Evolutionary conservation across 305 asterid species (phyloP), one percentile per base, ranked within the genome.

Genomic region (Ajuga reptans): DNA sequence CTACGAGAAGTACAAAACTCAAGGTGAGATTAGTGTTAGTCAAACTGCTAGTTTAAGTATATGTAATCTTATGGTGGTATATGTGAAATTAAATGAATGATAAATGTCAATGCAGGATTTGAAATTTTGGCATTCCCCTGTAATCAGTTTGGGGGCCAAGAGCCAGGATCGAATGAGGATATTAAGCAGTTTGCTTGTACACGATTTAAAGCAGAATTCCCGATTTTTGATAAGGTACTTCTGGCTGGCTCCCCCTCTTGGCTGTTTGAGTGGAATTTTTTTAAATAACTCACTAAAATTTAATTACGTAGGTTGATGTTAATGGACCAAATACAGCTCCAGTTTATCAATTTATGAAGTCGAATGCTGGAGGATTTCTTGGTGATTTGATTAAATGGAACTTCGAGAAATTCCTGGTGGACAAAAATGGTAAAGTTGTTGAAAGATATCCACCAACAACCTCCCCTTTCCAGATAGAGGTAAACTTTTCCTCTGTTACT

Each of bases 61-160:
- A 4, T 56, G 17, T 42, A 1, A 9, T 3, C 52, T 24, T 56
- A 4, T 47, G 59, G 33, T 42, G 10, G 59, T 46, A 43, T 29
- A 31, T 45, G 54, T 49, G 70, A 69, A 50, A 42, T 31, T 63
- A 43, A 31, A 66, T 70, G 33, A 46, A 21, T 0, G 0, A 9
- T 7, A 9, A 39, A 21, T 17, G 21, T 61, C 61, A 47, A 71
- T 82, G 79, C 85, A 92, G 98, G 97, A 52, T 82, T 92, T 37
- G 97, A 92, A 75, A 88, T 92, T 69, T 77, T 92, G 75, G 98
- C 98, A 56, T 92, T 92, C 51, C 98, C 98, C 11, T 88, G 97
- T 64, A 92, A 92, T 78, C 98, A 90, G 76, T 92, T 92, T 65
- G 97, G 97, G 37, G 92, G 87, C 49, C 98, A 92, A 80, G 98